Evolutionary conservation across 139 green algal genomes (phyloP).

Genomic region (Coelastrella sp.): DNA sequence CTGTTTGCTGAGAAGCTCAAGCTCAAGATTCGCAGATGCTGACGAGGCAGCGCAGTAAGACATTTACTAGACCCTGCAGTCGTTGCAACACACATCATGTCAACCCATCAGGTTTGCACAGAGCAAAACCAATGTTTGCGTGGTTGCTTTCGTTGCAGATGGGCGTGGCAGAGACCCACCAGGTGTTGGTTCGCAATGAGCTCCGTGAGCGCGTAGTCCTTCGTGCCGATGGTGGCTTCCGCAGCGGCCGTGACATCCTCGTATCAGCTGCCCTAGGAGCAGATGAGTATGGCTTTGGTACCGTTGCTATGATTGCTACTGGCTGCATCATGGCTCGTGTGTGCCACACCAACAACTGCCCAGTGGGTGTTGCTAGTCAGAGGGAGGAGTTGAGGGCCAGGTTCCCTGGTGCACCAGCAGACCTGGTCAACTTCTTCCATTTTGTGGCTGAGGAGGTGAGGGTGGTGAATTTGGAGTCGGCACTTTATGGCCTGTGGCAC

Average conservation of each 20-base stretch:
- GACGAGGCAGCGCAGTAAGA: no score
- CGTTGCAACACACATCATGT: no score
- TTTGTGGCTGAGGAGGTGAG: constrained; percentile 93
- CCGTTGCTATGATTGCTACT: constrained; percentile 98
- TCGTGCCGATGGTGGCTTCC: constrained; percentile 95
- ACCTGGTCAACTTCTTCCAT: constrained; percentile 99
- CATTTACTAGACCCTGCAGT: no score
- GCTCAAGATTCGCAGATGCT: no score
- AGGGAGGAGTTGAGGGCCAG: constrained; percentile 97
- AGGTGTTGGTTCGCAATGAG: constrained; percentile 90
- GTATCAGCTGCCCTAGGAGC: constrained; percentile 91
- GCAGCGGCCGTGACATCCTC: constrained; percentile 93
- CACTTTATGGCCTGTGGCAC: no score
- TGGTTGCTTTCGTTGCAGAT: neutral
- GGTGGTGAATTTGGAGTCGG: no score
- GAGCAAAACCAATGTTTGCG: no score
- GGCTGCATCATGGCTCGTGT: constrained; percentile 99
- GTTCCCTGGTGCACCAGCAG: constrained; percentile 94
- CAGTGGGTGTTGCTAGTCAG: constrained; percentile 96
- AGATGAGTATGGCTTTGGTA: constrained; percentile 99
- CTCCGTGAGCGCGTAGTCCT: constrained; percentile 96
- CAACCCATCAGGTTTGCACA: no score
- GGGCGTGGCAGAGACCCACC: constrained; percentile 57
- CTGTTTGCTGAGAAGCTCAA: no score
- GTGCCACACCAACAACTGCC: constrained; percentile 99